A percentile compares a stretch with the other conserved stretches of the same genome.
Evolutionary conservation across 148 eudicot genomes (phyloP).

Genomic region (Cornus kousa): DNA sequence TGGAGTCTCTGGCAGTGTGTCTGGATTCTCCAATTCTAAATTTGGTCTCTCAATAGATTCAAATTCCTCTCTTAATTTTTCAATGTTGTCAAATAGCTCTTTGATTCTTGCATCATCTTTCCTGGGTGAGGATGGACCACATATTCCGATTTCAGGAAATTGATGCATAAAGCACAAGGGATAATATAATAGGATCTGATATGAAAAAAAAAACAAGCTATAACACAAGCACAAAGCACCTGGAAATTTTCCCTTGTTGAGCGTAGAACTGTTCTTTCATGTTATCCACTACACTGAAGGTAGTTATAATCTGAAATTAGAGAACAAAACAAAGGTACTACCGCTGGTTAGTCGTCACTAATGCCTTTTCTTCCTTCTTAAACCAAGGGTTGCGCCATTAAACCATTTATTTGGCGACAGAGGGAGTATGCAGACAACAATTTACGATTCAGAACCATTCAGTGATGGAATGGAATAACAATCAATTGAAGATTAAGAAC

Average conservation of each 20-base stretch:
- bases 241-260: slow-evolving; percentile 56
- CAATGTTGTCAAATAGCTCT: slow-evolving; percentile 72
- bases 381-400: background rate
- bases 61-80: slow-evolving; percentile 67
- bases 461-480: background rate
- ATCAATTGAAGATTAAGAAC: background rate
- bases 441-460: background rate
- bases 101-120: slow-evolving; percentile 65
- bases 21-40: slow-evolving; percentile 34
- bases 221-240: slow-evolving; percentile 36
- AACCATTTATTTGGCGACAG: background rate
- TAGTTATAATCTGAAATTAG: slow-evolving; percentile 72
- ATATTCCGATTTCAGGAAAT: too few species aligned
- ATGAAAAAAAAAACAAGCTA: too few species aligned
- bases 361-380: background rate
- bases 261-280: slow-evolving; percentile 85
- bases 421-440: background rate
- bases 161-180: too few species aligned
- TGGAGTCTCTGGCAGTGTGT: slow-evolving; percentile 31
- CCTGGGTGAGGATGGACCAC: slow-evolving; percentile 29
- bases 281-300: slow-evolving; percentile 95
- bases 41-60: slow-evolving; percentile 71
- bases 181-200: too few species aligned
- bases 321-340: background rate
- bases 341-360: background rate